Evolutionary conservation across 805 yeast genomes (phyloP), one percentile per base, ranked within the genome.

Genomic region (Candida jianshihensis): DNA sequence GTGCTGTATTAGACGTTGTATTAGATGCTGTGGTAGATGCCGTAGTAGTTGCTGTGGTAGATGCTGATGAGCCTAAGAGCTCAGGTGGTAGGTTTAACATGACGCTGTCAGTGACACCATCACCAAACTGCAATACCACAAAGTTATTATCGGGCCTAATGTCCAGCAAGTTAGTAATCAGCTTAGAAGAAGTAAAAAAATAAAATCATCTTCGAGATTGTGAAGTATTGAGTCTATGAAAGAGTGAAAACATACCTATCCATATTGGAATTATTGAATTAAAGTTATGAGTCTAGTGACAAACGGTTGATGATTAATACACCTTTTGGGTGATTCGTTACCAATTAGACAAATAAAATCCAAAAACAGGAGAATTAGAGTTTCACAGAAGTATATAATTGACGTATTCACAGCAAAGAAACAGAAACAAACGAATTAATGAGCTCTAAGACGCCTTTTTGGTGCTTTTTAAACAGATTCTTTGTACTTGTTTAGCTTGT

Each of bases 81-180:
- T 41, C 34, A 3, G 40, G 13, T 5, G 47, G 49, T 15, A 47
- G 20, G 31, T 41, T 31, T 18, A 46, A 37, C 15, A 43, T 34
- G 25, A 39, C 37, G 26, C 36, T 42, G 15, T 43, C 48, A 4
- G 42, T 21, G 30, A 28, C 30, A 2, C 44, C 44, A 5, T 43
- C 50, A 11, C 49, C 52, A 19, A 45, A 34, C 17, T 46, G 47
- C 40, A 48, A 48, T 31, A 51, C 43, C 26, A 51, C 48, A 32
- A 43, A 40, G 9, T 45, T 28, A 26, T 36, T 24, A 30, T 30
- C 25, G 24, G 24, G 27, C 17, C 16, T 31, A 14, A 22, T n/a
- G n/a, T n/a, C n/a, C n/a, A n/a, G n/a, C n/a, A n/a, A n/a, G n/a
- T n/a, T n/a, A n/a, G n/a, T n/a, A n/a, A n/a, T n/a, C n/a, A 12